These are phyloP conservation scores for Spizellomyces punctatus DNA, from an alignment of 192 early-diverging fungal genomes.

Conservation along the genomic window DNA sequence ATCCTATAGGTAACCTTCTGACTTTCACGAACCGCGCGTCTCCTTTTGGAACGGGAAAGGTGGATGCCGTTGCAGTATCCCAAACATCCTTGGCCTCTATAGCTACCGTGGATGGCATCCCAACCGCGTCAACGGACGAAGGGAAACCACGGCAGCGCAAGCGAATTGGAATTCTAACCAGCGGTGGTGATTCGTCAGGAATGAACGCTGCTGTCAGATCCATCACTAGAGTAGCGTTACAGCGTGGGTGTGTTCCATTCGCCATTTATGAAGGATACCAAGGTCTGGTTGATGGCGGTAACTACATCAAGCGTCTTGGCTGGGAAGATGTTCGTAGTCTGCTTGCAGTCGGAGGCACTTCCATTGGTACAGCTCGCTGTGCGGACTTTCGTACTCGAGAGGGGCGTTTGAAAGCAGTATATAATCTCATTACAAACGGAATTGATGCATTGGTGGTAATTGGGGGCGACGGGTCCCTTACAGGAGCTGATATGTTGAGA, in stretches of 20 bases:
- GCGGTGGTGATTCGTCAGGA: conserved; percentile 94
- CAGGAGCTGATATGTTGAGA: conserved; percentile 90
- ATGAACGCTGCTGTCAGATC: conserved; percentile 96
- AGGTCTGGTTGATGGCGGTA: conserved; percentile 91
- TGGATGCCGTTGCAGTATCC: too few species aligned
- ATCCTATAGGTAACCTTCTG: conserved; percentile 83
- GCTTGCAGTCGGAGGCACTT: conserved; percentile 85
- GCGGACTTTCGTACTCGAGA: conserved; percentile 79
- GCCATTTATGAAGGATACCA: conserved; percentile 96
- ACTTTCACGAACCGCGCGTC: conserved; percentile 65
- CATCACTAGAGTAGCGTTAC: conserved; percentile 85
- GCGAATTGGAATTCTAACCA: conserved; percentile 91
- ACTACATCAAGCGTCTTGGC: conserved; percentile 76
- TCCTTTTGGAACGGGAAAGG: conserved; percentile 49
- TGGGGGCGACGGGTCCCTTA: conserved; percentile 96
- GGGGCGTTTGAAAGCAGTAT: conserved; percentile 80
- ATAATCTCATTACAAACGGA: conserved; percentile 85
- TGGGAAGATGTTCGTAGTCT: conserved; percentile 94
- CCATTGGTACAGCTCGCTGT: conserved; percentile 94
- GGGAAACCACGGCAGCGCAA: conserved; percentile 41
- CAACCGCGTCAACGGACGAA: not conserved
- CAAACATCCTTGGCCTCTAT: conserved; percentile 10
- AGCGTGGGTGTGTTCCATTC: conserved; percentile 80
- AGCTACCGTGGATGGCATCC: not conserved
- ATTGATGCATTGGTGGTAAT: conserved; percentile 95